Percentiles rank a stretch among this genome's conserved stretches.
Conservation (phyloP, 257 asterid genomes). For the Solanum bulbocastanum region DNA sequence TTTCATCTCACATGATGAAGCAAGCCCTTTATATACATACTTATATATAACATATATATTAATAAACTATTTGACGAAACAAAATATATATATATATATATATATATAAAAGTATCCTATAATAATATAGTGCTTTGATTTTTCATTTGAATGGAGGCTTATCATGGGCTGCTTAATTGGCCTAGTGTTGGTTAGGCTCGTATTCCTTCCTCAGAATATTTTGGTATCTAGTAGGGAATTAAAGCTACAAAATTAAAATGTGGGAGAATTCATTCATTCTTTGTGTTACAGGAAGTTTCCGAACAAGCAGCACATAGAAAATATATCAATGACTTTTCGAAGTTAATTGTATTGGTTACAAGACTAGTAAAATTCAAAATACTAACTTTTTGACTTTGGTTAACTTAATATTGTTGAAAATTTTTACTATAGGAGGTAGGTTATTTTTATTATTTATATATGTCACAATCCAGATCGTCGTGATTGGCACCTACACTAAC, state of each 20-base stretch:
- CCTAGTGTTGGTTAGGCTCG: neutral
- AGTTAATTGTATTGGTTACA: neutral
- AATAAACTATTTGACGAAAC: neutral
- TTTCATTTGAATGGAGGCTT: neutral
- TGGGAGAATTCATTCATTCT: neutral
- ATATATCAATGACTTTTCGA: slow-evolving; percentile 6
- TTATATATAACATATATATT: neutral
- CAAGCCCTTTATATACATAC: neutral
- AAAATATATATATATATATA: neutral
- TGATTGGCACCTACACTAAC: too few relatives aligned
- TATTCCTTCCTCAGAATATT: neutral
- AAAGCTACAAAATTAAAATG: neutral
- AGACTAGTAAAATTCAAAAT: neutral
- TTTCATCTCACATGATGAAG: too few relatives aligned
- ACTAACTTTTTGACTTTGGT: neutral
- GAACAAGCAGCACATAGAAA: neutral
- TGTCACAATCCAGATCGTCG: too few relatives aligned
- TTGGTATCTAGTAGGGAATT: neutral
- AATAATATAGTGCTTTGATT: neutral
- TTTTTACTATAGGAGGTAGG: neutral
- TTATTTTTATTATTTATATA: neutral
- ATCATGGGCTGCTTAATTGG: slow-evolving; percentile 7
- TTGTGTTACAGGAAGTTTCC: neutral
- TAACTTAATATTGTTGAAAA: neutral
- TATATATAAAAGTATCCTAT: neutral